phyloP scores from a whole-genome alignment of 805 yeast genomes.

The Kluyveromyces dobzhanskii region DNA sequence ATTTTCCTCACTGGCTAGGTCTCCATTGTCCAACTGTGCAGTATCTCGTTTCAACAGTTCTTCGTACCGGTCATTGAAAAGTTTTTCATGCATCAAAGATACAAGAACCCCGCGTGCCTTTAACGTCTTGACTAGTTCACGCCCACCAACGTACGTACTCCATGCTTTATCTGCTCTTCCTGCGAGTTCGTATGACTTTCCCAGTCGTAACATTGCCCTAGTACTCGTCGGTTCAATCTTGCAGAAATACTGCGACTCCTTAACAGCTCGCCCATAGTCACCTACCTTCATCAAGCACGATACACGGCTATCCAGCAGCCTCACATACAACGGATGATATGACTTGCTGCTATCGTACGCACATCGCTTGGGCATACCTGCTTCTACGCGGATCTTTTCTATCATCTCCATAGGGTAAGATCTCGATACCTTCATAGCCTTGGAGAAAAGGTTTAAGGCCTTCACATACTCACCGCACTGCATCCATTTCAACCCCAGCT shows the following conservation, averaged over 20 bases:
- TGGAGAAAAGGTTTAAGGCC: conserved; percentile 23
- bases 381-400: conserved; percentile 9
- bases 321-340: conserved; percentile 22
- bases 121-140: neutral
- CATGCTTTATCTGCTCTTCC: neutral
- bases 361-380: conserved; percentile 9
- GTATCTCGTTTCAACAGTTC: neutral
- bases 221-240: conserved; percentile 2
- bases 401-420: conserved; percentile 17
- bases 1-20: no score
- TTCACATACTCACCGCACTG: conserved; percentile 16
- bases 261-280: conserved; percentile 16
- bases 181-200: conserved; percentile 1
- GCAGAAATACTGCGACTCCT: conserved; percentile 7
- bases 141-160: neutral
- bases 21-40: neutral
- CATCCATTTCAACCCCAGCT: conserved; percentile 22
- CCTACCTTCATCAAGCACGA: conserved; percentile 24
- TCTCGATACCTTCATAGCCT: conserved; percentile 19
- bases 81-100: neutral
- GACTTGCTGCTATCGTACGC: conserved; percentile 7
- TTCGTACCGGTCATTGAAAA: neutral
- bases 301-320: conserved; percentile 21
- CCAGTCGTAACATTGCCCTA: conserved; percentile 1
- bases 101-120: neutral